Evolutionary conservation across 306 rosid genomes (phyloP).

Genomic region (Trichosanthes truncata): DNA sequence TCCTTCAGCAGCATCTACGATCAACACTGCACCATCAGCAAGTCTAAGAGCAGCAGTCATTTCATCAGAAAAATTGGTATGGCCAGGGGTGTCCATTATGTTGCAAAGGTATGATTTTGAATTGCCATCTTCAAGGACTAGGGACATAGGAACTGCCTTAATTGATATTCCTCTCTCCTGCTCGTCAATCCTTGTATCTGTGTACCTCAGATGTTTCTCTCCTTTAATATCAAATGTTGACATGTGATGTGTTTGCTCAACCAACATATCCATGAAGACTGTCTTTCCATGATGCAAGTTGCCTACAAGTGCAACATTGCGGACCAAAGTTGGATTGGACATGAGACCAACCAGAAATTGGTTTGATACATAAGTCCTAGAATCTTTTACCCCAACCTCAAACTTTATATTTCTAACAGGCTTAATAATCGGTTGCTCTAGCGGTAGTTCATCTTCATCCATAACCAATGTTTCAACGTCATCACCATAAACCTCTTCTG

Average conservation of each 20-base stretch:
- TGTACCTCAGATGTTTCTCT: slow-evolving; percentile 77
- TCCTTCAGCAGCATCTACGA: slow-evolving; percentile 98
- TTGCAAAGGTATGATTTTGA: slow-evolving; percentile 84
- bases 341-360: slow-evolving; percentile 81
- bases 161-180: slow-evolving; percentile 91
- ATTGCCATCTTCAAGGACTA: slow-evolving; percentile 84
- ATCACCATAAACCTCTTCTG: slow-evolving; percentile 89
- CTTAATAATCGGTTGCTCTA: slow-evolving; percentile 71
- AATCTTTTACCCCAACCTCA: slow-evolving; percentile 97
- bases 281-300: slow-evolving; percentile 95
- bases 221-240: slow-evolving; percentile 69
- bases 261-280: slow-evolving; percentile 91
- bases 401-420: slow-evolving; percentile 70
- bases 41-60: slow-evolving; percentile 97
- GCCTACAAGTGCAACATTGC: slow-evolving; percentile 91
- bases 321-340: slow-evolving; percentile 76
- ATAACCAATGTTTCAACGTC: slow-evolving; percentile 94
- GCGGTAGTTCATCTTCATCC: slow-evolving; percentile 92
- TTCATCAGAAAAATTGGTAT: slow-evolving; percentile 93
- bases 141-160: slow-evolving; percentile 89
- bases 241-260: slow-evolving; percentile 97
- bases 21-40: slow-evolving; percentile 82
- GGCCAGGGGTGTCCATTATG: slow-evolving; percentile 90
- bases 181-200: slow-evolving; percentile 87
- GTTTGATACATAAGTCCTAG: slow-evolving; percentile 71